Base-by-base conservation (phyloP, 108 stramenopile species). In the Skeletonema potamos region DNA sequence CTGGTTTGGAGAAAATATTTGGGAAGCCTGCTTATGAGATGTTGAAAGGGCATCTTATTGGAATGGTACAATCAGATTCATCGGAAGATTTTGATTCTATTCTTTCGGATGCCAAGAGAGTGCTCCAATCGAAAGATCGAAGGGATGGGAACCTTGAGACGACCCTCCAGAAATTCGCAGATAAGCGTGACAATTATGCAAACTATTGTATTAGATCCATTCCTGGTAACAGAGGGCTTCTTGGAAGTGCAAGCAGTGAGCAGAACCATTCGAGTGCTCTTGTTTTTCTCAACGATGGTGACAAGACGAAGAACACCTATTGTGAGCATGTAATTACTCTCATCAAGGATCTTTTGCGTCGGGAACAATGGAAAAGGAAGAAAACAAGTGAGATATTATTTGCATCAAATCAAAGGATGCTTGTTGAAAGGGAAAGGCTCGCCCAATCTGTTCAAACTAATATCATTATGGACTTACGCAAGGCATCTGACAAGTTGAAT, bases 211-310 rank as follows among this genome's bases (percentile, higher is more conserved):
- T 66, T 54, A 24, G 28, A 15, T 7, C 1, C 4, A 55, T 66
- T 13, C 46, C 46, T 4, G 65, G 65, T 4, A 54, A 48, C 28
- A 27, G 1, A 2, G 65, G 48, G 1, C 24, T 1, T 11, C 46
- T 51, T 26, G 46, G 65, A 12, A 54, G n/a, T 18, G 3, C 44
- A n/a, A 33, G 13, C 22, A 54, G 48, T n/a, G 46, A 66, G 27
- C 8, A 4, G 8, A 51, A 66, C 48, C 65, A 66, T 55, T 20
- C 65, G 6, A 66, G 65, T 55, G 51, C 37, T 15, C 28, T 66
- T 18, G 43, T 29, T 32, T 29, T 18, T 33, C 44, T 66, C 3
- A 66, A 51, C 33, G 65, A 66, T 32, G 65, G 46, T 10, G 11
- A 66, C 24, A 66, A 48, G 22, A 22, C 9, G 24, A 10, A 27